Evolutionary conservation across 2,329 filamentous ascomycete species (phyloP).

Genomic region (Exophiala aquamarina): DNA sequence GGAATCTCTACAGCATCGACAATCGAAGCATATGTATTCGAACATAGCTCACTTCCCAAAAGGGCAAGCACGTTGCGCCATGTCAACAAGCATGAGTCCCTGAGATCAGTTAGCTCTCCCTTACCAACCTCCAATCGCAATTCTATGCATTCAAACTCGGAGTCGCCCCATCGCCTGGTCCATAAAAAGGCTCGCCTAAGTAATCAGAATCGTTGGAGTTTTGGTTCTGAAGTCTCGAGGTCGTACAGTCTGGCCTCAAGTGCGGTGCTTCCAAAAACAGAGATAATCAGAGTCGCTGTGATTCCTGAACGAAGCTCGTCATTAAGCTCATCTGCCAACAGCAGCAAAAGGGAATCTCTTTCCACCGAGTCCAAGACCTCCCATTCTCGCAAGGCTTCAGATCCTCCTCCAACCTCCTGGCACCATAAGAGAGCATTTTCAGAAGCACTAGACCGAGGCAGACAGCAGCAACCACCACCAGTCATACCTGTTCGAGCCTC

Average conservation of each 20-base stretch:
- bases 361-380: constrained; percentile 38
- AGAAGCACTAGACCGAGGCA: constrained; percentile 36
- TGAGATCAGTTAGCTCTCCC: constrained; percentile 49
- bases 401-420: constrained; percentile 35
- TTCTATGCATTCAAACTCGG: constrained; percentile 40
- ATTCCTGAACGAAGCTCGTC: constrained; percentile 49
- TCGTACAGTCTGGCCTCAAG: constrained; percentile 35
- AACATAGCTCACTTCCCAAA: constrained; percentile 43
- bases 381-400: constrained; percentile 38
- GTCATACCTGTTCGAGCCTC: constrained; percentile 42
- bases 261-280: constrained; percentile 33
- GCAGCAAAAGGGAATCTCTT: constrained; percentile 35
- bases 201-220: constrained; percentile 46
- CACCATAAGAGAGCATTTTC: constrained; percentile 40
- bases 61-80: constrained; percentile 51
- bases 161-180: constrained; percentile 49
- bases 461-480: constrained; percentile 33
- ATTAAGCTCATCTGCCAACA: constrained; percentile 38
- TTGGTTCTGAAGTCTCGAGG: constrained; percentile 42
- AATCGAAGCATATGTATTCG: constrained; percentile 56
- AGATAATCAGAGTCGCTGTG: constrained; percentile 48
- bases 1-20: constrained; percentile 54
- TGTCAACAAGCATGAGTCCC: constrained; percentile 52
- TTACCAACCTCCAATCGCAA: constrained; percentile 44
- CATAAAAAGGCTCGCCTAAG: constrained; percentile 53